A percentile compares a stretch with the other conserved stretches of the same genome.
Evolutionary conservation across 2,329 filamentous ascomycete genomes (phyloP).

Genomic region (Metarhizium rileyi): DNA sequence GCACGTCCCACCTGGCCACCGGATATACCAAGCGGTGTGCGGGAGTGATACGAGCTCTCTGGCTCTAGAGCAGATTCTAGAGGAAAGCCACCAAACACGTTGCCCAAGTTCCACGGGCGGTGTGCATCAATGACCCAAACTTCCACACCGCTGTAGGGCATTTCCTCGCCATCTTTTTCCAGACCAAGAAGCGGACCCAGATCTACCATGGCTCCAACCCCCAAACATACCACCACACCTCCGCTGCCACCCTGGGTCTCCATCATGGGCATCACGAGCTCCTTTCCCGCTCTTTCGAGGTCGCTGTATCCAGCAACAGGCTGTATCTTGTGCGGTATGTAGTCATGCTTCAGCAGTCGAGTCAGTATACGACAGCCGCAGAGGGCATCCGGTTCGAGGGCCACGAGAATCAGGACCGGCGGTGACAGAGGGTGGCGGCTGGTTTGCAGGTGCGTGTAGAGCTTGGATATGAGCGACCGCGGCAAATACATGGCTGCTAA

Average conservation of each 20-base stretch:
- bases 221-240: conserved; percentile 83
- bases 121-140: conserved; percentile 91
- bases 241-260: conserved; percentile 73
- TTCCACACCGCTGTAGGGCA: conserved; percentile 72
- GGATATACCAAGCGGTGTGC: conserved; percentile 55
- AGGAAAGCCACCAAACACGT: conserved; percentile 74
- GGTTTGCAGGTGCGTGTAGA: conserved; percentile 82
- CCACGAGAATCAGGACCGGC: conserved; percentile 82
- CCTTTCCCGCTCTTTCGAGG: conserved; percentile 66
- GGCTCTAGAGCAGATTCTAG: conserved; percentile 40
- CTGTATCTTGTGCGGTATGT: conserved; percentile 95
- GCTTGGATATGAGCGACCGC: conserved; percentile 75
- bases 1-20: conserved; percentile 60
- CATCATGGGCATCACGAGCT: conserved; percentile 79
- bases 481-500: conserved; percentile 76
- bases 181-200: conserved; percentile 71
- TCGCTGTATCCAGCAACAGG: conserved; percentile 90
- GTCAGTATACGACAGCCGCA: conserved; percentile 94
- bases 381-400: conserved; percentile 89
- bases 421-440: conserved; percentile 84
- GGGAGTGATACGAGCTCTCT: conserved; percentile 35
- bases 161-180: conserved; percentile 51
- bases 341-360: conserved; percentile 89
- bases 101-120: conserved; percentile 88
- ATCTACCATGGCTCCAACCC: conserved; percentile 86